These are phyloP conservation scores for Gloeostereum incarnatum DNA, from an alignment of 768 basidiomycete genomes.

Conservation along the genomic window DNA sequence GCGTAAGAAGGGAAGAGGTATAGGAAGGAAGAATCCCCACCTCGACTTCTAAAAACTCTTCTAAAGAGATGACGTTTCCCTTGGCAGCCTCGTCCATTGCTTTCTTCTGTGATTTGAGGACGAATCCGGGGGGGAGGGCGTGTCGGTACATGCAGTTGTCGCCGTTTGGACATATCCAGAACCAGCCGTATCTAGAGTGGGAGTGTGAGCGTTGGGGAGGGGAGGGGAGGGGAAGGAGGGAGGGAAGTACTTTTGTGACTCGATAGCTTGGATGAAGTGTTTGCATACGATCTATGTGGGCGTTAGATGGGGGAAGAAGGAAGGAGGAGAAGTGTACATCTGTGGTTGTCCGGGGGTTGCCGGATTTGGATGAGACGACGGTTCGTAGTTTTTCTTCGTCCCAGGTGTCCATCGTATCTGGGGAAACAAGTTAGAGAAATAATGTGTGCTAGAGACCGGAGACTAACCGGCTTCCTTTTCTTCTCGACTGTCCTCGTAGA, in stretches of 20 bases:
- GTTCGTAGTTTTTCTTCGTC: constrained; percentile 86
- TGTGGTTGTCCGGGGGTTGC: constrained; percentile 87
- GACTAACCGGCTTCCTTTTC: constrained; percentile 65
- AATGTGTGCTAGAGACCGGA: background rate
- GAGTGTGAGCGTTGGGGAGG: constrained; percentile 1
- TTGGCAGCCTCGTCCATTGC: constrained; percentile 87
- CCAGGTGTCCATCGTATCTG: constrained; percentile 98
- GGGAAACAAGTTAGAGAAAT: background rate
- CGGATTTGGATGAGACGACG: constrained; percentile 83
- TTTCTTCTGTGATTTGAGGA: constrained; percentile 90
- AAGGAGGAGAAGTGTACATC: constrained; percentile 44
- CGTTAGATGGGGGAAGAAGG: background rate
- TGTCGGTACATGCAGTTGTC: constrained; percentile 90
- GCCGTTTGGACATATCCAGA: constrained; percentile 92
- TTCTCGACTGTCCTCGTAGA: constrained; percentile 84
- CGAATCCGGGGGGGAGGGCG: constrained; percentile 92
- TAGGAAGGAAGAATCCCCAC: constrained; percentile 35
- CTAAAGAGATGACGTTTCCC: constrained; percentile 80
- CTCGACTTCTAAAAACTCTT: constrained; percentile 98
- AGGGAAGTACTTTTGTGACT: constrained; percentile 60
- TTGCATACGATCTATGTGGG: constrained; percentile 87
- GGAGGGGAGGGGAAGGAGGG: background rate
- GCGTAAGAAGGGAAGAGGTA: constrained; percentile 3
- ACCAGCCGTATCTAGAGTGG: constrained; percentile 71
- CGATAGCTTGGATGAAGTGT: constrained; percentile 93